Evolutionary conservation across 176 grass and related monocot genomes (phyloP), one percentile per base, ranked within the genome.

Genomic region (Luzula sylvatica): DNA sequence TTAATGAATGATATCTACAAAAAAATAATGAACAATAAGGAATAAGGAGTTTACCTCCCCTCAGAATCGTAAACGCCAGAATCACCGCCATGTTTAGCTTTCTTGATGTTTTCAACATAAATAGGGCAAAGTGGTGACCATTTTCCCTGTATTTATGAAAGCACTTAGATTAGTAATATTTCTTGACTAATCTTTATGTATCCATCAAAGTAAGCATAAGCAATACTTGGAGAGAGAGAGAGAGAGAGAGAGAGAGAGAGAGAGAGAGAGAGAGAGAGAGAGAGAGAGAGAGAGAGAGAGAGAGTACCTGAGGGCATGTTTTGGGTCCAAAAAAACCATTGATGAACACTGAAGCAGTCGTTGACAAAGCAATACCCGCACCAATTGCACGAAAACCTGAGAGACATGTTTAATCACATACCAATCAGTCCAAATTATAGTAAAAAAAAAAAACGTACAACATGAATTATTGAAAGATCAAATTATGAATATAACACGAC

Each of bases 101-200:
- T 87, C 5, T 89, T 43, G 32, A 98, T 98, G 75, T 92, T 75
- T 55, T 75, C 62, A n/a, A 98, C 55, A 75, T 83, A 80, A 40
- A 98, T 72, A 17, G 82, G 78, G 15, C 73, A 2, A 50, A 40
- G 56, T 11, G 77, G 67, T 2, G 71, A 61, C 9, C 65, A 52
- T 21, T 82, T 80, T 40, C 65, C 72, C 93, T 98, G 69, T 40
- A 62, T 41, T 49, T 23, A 24, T 13, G 46, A 2, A 22, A 46
- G 9, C 30, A 4, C 8, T 66, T 11, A 17, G 11, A 6, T 58
- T 8, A 54, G 2, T 41, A 57, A 2, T 5, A 4, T 14, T 20
- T 30, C 46, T 20, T n/a, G 18, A 2, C 1, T 3, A 20, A 15
- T 16, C 18, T n/a, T n/a, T n/a, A n/a, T n/a, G n/a, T n/a, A n/a